Evolutionary conservation across 148 eudicot species (phyloP).

Genomic region (Amaranthus palmeri): DNA sequence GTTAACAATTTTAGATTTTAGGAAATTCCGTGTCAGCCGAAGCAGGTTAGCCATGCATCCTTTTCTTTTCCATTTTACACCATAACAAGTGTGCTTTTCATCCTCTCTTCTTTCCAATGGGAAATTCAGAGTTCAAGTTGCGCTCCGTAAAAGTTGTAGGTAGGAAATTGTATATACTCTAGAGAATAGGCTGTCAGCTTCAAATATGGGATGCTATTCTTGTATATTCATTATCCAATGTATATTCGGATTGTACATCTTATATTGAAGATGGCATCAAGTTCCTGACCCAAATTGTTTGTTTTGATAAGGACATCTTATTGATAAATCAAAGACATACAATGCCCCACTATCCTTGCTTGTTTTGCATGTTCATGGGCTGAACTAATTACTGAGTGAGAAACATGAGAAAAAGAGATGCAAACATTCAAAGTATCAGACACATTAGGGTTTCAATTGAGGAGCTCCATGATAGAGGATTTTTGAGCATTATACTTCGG

Average conservation of each 20-base stretch:
- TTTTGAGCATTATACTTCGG: too few relatives aligned
- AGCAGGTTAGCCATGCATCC: constrained; percentile 20
- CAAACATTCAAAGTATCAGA: too few relatives aligned
- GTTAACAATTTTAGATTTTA: constrained; percentile 18
- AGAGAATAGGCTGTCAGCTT: constrained; percentile 20
- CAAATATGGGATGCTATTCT: constrained; percentile 23
- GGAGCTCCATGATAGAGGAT: too few relatives aligned
- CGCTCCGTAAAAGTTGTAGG: constrained; percentile 15
- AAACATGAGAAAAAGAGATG: too few relatives aligned
- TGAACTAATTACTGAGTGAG: too few relatives aligned
- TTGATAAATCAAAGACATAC: too few relatives aligned
- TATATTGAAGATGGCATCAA: constrained; percentile 13
- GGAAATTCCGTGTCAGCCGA: constrained; percentile 14
- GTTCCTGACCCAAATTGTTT: background rate
- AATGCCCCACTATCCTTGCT: too few relatives aligned
- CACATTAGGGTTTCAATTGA: too few relatives aligned
- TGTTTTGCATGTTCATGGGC: too few relatives aligned
- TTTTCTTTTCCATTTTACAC: constrained; percentile 13
- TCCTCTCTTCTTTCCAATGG: background rate
- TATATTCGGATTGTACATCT: constrained; percentile 18
- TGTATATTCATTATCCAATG: constrained; percentile 26
- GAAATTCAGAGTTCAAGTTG: constrained; percentile 4
- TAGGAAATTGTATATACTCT: constrained; percentile 30
- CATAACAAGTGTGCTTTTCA: constrained; percentile 12
- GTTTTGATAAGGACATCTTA: background rate